Conservation (phyloP, 352 stramenopile species). For the Pythium phragmiticola region DNA sequence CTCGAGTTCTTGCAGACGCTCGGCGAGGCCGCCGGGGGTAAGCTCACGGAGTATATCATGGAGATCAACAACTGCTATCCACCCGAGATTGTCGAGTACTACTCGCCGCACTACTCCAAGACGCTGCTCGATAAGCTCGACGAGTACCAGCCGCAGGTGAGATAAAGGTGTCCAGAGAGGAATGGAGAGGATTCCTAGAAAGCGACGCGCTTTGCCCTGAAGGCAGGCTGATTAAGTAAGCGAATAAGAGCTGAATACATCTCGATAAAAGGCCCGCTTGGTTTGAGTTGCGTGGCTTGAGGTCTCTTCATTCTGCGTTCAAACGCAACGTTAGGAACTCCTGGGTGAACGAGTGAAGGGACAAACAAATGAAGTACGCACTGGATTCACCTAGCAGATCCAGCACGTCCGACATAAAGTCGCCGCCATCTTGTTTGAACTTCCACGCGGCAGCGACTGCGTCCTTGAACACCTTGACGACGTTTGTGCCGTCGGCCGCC, state of each 20-base stretch:
- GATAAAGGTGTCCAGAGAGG: conserved; percentile 29
- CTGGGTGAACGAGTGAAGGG: neutral
- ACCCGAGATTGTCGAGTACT: conserved; percentile 96
- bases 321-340: neutral
- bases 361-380: conserved; percentile 19
- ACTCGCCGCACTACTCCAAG: conserved; percentile 95
- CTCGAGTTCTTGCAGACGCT: conserved; percentile 93
- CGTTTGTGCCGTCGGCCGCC: conserved; percentile 94
- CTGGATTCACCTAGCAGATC: conserved; percentile 82
- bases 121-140: conserved; percentile 95
- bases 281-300: no score
- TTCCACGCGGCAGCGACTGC: conserved; percentile 82
- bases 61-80: conserved; percentile 97
- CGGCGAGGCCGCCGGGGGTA: conserved; percentile 89
- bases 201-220: neutral
- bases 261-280: neutral
- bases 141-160: conserved; percentile 90
- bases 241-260: neutral
- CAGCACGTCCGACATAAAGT: conserved; percentile 93
- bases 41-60: conserved; percentile 94
- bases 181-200: neutral
- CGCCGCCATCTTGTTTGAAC: conserved; percentile 88
- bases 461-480: conserved; percentile 94
- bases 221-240: neutral
- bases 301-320: neutral